Base-by-base conservation (phyloP, 1,139 yeast species). In the Yamadazyma mexicana region DNA sequence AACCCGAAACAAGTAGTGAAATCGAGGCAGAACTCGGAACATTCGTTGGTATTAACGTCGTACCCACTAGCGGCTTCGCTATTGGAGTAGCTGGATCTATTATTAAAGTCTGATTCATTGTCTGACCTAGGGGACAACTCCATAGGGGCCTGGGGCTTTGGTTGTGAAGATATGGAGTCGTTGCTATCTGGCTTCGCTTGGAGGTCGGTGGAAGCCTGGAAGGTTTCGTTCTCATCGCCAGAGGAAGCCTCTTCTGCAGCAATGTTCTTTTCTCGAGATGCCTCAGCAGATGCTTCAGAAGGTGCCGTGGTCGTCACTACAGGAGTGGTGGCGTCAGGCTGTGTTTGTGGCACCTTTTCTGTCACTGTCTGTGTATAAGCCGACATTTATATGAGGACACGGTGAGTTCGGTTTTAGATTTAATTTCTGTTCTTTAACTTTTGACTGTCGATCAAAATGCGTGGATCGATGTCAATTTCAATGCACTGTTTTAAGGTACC, bases 1-100 rank as follows among this genome's bases (percentile, higher is more conserved):
- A 69, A 54, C 1, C 77, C 77, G 42, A 71, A 72, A 47, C 77
- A 72, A 11, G 63, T 45, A 40, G 57, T 55, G 36, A 54, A 58
- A 42, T 70, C 76, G 35, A 66, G 49, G 45, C 74, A 69, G 44
- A 71, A 71, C 45, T 70, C 76, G 4, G 72, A 54, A 47, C 77
- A 72, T 44, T 72, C 76, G 47, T 69, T 68, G 24, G 51, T 36
- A 11, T 66, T 64, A 39, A 64, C 49, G 5, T 61, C 61, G 44
- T 64, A 67, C 4, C 74, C 73, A 33, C 70, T 63, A 5, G 55
- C 62, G n/a, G 43, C 51, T 39, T 59, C 64, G 44, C 64, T 57
- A 26, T 52, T 33, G n/a, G 58, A 49, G 17, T 45, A 47, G 36
- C 48, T 43, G 8, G 54, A 45, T 42, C 54, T 46, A 11, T 40